Base-by-base conservation (phyloP, 2,329 filamentous ascomycete genomes). In the Fusarium nurragi region DNA sequence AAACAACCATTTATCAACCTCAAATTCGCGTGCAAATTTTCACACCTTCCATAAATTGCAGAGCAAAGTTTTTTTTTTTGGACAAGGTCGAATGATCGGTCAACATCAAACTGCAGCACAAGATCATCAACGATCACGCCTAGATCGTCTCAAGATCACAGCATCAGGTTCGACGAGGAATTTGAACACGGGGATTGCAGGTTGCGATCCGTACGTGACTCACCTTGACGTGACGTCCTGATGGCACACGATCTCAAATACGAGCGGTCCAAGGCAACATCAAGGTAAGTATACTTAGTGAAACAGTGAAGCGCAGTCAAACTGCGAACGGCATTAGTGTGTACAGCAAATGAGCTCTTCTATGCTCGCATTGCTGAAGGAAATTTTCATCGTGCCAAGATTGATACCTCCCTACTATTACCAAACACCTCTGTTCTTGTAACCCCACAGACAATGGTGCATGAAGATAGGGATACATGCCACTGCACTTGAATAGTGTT, bases 281-380 rank as follows among this genome's bases (percentile, higher is more conserved):
- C 38, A 57, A 55, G 50, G 60, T 56, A 65, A 44, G 64, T 61
- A 58, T 52, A 14, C 18, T 40, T 5, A 21, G 59, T 67, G 60
- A 64, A 55, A 52, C 45, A 51, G 52, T 65, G 64, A 68, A 68
- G 47, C 50, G 56, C 62, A 66, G 54, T 56, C 46, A 43, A 55
- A 60, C 45, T 59, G 57, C 54, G 55, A 61, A 81, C 75, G 83
- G 83, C 83, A 85, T 85, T 77, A 78, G 83, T 86, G 83, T 86
- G 83, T 86, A 85, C 83, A 84, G 81, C 83, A 81, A 81, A 77
- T 82, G 80, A 81, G 80, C 78, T 77, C 70, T 74, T 75, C 75
- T 72, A 77, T 83, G 81, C 83, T 81, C 80, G 73, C 76, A 72
- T 79, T 82, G 83, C 80, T 84, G 83, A 85, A 85, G 83, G 83